These are phyloP conservation scores for Elongisporangium undulatum DNA, from an alignment of 352 stramenopile genomes.

Conservation along the genomic window DNA sequence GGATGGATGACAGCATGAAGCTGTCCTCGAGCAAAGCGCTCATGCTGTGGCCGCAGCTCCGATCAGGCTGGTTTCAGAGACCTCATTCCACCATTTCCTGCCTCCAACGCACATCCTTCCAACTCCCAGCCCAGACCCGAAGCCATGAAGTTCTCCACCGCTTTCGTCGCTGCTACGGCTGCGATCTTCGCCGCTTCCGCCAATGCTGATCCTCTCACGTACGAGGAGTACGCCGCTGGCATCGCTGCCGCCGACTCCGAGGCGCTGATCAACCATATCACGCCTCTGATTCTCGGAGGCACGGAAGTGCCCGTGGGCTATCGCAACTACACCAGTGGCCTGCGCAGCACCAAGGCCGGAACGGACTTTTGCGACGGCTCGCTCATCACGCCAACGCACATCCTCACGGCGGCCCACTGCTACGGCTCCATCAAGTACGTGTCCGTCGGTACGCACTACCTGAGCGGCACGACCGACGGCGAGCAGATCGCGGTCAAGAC, in stretches of 20 bases:
- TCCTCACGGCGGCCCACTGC: constrained; percentile 67
- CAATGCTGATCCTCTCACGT: neutral
- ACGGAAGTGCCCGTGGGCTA: constrained; percentile 29
- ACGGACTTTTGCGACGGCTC: constrained; percentile 50
- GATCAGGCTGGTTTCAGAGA: neutral
- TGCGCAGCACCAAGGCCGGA: constrained; percentile 25
- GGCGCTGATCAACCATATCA: constrained; percentile 10
- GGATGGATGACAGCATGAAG: neutral
- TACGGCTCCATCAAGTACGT: constrained; percentile 38
- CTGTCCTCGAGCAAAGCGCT: neutral
- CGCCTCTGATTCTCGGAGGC: constrained; percentile 36
- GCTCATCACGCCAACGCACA: constrained; percentile 55
- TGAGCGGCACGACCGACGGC: constrained; percentile 30
- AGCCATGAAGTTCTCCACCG: neutral
- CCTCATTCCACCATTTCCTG: constrained; percentile 1
- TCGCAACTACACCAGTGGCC: constrained; percentile 47
- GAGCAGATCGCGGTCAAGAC: constrained; percentile 49
- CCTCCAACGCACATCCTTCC: neutral
- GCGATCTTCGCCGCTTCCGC: neutral
- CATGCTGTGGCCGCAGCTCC: neutral
- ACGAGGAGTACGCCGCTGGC: constrained; percentile 3
- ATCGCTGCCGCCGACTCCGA: neutral
- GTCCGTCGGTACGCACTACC: constrained; percentile 48
- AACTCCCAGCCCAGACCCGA: neutral
- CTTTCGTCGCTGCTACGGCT: constrained; percentile 1